A percentile compares a stretch with the other conserved stretches of the same genome.
Conservation (phyloP, 768 basidiomycete genomes). For the Plicaturopsis crispa region DNA sequence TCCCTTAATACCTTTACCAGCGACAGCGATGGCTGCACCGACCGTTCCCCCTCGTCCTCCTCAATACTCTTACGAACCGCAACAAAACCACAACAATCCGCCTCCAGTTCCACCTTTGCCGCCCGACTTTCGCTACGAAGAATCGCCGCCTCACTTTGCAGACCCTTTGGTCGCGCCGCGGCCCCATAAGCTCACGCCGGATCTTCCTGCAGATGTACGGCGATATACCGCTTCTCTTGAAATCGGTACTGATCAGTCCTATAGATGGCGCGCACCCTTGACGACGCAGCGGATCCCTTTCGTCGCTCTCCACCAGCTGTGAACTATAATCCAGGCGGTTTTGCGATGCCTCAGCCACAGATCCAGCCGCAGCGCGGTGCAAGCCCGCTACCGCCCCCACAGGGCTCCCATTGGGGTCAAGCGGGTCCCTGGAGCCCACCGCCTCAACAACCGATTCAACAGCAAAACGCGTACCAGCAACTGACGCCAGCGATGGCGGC, state of each 20-base stretch:
- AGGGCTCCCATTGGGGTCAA: slow-evolving; percentile 15
- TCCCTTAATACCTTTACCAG: too few species aligned
- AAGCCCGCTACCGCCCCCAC: slow-evolving; percentile 19
- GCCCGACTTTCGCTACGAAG: slow-evolving; percentile 23
- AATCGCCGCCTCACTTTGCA: slow-evolving; percentile 42
- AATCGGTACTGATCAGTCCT: slow-evolving; percentile 14
- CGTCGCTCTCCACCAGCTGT: slow-evolving; percentile 11
- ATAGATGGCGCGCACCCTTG: slow-evolving; percentile 60
- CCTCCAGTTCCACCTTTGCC: slow-evolving; percentile 48
- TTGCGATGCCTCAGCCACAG: slow-evolving; percentile 15
- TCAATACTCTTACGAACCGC: slow-evolving; percentile 10
- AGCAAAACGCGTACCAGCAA: slow-evolving; percentile 10
- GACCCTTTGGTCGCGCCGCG: slow-evolving; percentile 57
- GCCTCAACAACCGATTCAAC: slow-evolving; percentile 12
- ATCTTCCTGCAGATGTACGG: slow-evolving; percentile 51
- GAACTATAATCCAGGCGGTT: slow-evolving; percentile 13
- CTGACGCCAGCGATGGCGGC: slow-evolving; percentile 3
- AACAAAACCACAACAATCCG: slow-evolving; percentile 14
- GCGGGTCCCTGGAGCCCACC: slow-evolving; percentile 16
- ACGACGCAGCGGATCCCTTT: slow-evolving; percentile 30
- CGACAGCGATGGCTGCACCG: too few species aligned
- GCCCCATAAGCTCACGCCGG: slow-evolving; percentile 55
- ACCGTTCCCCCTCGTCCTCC: slow-evolving; percentile 24
- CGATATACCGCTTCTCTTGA: slow-evolving; percentile 6
- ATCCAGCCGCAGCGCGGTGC: slow-evolving; percentile 10